Base-by-base conservation (phyloP, 306 rosid species). In the Luffa aegyptiaca region DNA sequence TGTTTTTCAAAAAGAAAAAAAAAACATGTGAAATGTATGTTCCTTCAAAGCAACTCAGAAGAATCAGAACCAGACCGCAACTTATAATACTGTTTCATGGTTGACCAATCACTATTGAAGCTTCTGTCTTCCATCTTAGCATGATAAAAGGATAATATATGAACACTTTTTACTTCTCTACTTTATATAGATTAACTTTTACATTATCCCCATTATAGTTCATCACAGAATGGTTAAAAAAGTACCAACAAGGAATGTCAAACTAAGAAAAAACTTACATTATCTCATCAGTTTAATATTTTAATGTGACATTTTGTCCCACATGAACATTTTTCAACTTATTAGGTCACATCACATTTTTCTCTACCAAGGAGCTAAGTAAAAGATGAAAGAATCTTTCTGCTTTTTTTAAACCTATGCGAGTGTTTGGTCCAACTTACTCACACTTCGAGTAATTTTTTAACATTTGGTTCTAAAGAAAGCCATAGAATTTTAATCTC, bases 21-120 rank as follows among this genome's bases (percentile, higher is more conserved):
- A 61, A 71, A 71, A n/a, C 18, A 53, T 10, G 42, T 18, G 41
- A 55, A 31, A 1, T 3, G 5, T 20, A 44, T 51, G 48, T 45
- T 58, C 65, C 65, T 56, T 35, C 20, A 46, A 46, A 45, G 42
- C 26, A 66, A 65, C 31, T 39, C 31, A 37, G 48, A 36, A 42
- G 36, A 69, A n/a, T 42, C 75, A 69, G 52, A 69, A n/a, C 36
- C 51, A 69, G 51, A 69, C 75, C n/a, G 53, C 53, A 69, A 69
- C 51, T 45, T 70, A 45, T n/a, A 21, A 46, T 11, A 44, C 76
- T 71, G 57, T 71, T 46, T 71, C 57, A 46, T 45, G 76, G 14
- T 46, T 46, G 56, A 44, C 57, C 41, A 71, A 46, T 71, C 76
- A 71, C 41, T 45, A 46, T 71, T 45, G 41, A 71, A 71, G 41